phyloP scores from a whole-genome alignment of 345 rosid genomes.

The Corchorus capsularis region DNA sequence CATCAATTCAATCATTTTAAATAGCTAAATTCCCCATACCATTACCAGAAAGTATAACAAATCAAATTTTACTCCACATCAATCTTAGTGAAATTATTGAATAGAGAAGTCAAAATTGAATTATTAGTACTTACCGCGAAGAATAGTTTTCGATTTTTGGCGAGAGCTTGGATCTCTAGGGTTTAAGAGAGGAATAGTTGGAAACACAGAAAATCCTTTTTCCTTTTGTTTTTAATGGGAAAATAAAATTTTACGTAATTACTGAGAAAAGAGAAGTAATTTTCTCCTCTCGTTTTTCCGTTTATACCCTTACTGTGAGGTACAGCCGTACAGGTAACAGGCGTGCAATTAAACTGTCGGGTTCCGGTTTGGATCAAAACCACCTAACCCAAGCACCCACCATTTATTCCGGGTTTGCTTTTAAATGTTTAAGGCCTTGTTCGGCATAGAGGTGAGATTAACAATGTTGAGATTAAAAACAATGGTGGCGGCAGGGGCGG shows the following conservation, averaged over 20 bases:
- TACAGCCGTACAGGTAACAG: neutral
- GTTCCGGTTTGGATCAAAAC: neutral
- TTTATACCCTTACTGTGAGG: neutral
- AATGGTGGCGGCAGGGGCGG: too few species aligned
- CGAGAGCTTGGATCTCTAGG: constrained; percentile 29
- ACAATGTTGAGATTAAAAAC: too few species aligned
- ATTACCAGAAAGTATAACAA: neutral
- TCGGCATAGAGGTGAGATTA: too few species aligned
- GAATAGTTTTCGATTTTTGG: neutral
- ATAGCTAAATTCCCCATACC: neutral
- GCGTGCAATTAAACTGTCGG: too few species aligned
- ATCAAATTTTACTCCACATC: neutral
- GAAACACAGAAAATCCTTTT: neutral
- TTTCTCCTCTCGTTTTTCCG: neutral
- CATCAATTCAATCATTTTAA: constrained; percentile 12
- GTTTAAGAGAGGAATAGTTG: constrained; percentile 18
- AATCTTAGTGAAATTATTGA: neutral
- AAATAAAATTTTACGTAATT: neutral
- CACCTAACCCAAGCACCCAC: neutral
- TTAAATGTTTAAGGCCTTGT: too few species aligned
- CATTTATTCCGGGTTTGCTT: neutral
- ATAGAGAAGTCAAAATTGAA: neutral
- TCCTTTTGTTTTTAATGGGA: neutral
- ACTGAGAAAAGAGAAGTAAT: neutral
- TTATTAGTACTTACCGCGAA: constrained; percentile 17